Conservation (phyloP, 139 green algal genomes). For the Eudorina sp. region DNA sequence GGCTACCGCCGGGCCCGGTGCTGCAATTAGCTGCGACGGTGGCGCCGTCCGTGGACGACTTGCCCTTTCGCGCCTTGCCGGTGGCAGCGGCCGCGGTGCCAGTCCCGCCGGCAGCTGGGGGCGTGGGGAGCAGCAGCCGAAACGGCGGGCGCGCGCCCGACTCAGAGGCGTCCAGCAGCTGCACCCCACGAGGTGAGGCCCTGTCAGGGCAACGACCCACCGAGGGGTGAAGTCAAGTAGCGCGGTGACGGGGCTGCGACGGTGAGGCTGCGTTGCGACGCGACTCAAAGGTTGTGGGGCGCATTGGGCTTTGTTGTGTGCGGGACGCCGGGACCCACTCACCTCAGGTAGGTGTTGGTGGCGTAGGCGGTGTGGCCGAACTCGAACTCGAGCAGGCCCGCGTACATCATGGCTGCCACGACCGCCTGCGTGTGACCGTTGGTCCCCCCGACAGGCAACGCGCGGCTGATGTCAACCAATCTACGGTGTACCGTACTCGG, state of each 20-base stretch:
- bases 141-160: neutral
- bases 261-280: no score
- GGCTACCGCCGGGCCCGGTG: neutral
- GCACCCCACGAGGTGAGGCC: neutral
- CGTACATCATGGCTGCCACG: slow-evolving; percentile 41
- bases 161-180: slow-evolving; percentile 14
- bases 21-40: neutral
- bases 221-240: no score
- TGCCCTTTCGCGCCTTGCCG: no score
- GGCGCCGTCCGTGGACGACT: neutral
- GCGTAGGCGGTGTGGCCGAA: slow-evolving; percentile 54
- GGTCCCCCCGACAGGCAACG: no score
- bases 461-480: no score
- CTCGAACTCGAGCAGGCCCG: slow-evolving; percentile 45
- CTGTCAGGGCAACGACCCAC: neutral
- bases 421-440: neutral
- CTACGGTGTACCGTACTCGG: no score
- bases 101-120: neutral
- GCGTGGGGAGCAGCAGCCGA: neutral
- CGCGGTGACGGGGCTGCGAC: no score
- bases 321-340: neutral
- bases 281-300: no score
- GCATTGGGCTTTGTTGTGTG: no score
- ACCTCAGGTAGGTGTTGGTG: slow-evolving; percentile 60
- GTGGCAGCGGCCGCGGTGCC: neutral